Evolutionary conservation across 2,329 filamentous ascomycete genomes (phyloP).

Genomic region (Mycogone perniciosa): DNA sequence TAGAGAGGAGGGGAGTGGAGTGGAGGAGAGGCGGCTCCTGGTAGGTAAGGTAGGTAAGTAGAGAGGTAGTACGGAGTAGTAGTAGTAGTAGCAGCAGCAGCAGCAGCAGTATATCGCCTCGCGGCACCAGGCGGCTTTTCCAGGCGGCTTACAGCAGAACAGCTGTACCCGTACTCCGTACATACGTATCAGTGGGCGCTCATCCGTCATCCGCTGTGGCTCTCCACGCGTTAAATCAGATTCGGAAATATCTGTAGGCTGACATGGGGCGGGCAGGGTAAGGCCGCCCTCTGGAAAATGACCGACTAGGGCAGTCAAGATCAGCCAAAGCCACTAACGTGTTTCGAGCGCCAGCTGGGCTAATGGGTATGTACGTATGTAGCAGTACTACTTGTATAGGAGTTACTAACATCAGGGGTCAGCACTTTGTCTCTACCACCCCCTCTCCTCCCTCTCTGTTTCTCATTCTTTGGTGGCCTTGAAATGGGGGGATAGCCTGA

Average conservation of each 20-base stretch:
- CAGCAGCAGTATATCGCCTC: constrained; percentile 23
- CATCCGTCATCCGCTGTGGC: constrained; percentile 35
- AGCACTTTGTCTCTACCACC: neutral
- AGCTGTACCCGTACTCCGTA: constrained; percentile 16
- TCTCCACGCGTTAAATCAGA: constrained; percentile 41
- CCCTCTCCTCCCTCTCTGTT: neutral
- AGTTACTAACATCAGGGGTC: too few species aligned
- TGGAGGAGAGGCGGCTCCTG: neutral
- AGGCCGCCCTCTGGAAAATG: constrained; percentile 14
- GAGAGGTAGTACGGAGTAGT: neutral
- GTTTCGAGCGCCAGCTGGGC: constrained; percentile 34
- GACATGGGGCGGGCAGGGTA: constrained; percentile 32
- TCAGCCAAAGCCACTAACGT: constrained; percentile 36
- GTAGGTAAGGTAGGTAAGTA: too few species aligned
- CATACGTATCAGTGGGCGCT: constrained; percentile 27
- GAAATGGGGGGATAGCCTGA: too few species aligned
- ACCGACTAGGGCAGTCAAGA: constrained; percentile 28
- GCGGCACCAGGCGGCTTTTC: constrained; percentile 18
- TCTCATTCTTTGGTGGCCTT: too few species aligned
- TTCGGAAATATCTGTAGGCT: constrained; percentile 42
- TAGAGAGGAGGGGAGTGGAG: constrained; percentile 8
- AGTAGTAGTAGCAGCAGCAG: neutral
- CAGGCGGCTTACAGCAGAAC: constrained; percentile 22
- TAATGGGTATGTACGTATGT: constrained; percentile 10
- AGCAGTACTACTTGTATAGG: too few species aligned